Evolutionary conservation across 2,329 filamentous ascomycete species (phyloP), one percentile per base, ranked within the genome.

Genomic region (Cordyceps cicadae): DNA sequence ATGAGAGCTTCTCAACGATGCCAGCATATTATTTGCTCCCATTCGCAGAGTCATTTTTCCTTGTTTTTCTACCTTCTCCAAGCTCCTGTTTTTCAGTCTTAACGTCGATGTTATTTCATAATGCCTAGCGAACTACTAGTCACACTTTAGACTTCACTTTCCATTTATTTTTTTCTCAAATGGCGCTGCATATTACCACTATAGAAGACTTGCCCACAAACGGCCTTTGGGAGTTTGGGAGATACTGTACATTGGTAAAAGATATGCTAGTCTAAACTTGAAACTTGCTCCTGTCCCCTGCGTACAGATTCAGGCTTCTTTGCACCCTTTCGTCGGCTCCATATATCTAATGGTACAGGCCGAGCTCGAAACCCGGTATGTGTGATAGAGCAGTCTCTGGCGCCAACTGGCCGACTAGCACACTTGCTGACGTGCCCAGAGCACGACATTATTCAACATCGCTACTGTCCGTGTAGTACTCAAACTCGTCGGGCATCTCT

Each of bases 381-480:
- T 12, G 26, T 32, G 1, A 41, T 41, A 19, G 21, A 43, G 19
- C 29, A 21, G 32, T 43, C 37, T 26, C 37, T 26, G 49, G 19
- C 26, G 21, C 17, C 26, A 24, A 29, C 15, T 7, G 8, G 9
- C 14, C n/a, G 21, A 29, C 19, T 19, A 32, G 39, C 49, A 39
- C 39, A 53, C 24, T 6, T 26, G 24, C n/a, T 15, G 24, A 11
- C 24, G 50, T 11, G 48, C 46, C 39, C 39, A 14, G 34, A 37
- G 34, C 34, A 37, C 12, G 6, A 14, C 41, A 41, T 53, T 63
- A 63, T 24, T 79, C 77, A 17, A 78, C 75, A 37, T 79, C 79
- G 50, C 84, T 85, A 2, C 79, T 81, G 59, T 90, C 88, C 5
- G 87, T 87, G 67, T 87, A 86, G 72, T 94, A 92, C 63, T 93